Conservation (phyloP, 2,329 filamentous ascomycete species). For the Sodiomyces alkalinus region DNA sequence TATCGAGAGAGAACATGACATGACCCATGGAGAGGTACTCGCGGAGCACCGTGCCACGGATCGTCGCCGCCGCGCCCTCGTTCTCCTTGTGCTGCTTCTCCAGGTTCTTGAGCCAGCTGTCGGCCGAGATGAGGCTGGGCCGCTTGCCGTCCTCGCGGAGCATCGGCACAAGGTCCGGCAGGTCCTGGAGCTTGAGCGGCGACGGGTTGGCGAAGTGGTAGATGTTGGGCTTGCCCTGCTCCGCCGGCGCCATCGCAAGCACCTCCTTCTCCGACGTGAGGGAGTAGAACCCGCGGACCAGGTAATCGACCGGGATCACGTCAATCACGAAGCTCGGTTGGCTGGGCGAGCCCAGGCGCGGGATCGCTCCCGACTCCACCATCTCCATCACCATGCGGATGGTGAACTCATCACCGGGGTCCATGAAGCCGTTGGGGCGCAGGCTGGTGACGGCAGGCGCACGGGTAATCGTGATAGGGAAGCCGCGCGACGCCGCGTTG, state of each 20-base stretch:
- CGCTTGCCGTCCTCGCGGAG: conserved; percentile 6
- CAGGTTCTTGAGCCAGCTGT: conserved; percentile 7
- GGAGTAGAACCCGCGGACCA: conserved; percentile 8
- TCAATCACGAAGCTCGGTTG: conserved; percentile 11
- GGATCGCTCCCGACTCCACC: conserved; percentile 11
- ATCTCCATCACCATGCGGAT: conserved; percentile 11
- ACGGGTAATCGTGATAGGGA: conserved; percentile 10
- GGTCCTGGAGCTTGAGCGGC: conserved; percentile 10
- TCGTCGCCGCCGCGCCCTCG: conserved; percentile 7
- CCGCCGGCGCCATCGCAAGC: neutral
- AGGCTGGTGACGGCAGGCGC: conserved; percentile 4
- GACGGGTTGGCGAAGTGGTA: conserved; percentile 11
- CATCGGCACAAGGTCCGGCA: conserved; percentile 9
- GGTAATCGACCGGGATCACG: conserved; percentile 11
- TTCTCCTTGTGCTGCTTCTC: conserved; percentile 6
- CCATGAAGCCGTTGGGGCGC: conserved; percentile 3
- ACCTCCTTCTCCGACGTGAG: conserved; percentile 8
- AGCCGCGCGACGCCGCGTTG: conserved; percentile 11
- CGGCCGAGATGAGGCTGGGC: conserved; percentile 7
- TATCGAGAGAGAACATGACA: conserved; percentile 12
- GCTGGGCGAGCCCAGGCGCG: conserved; percentile 8
- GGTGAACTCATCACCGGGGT: conserved; percentile 11
- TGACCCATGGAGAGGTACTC: conserved; percentile 10
- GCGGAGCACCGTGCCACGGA: conserved; percentile 9
- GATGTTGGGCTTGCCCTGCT: conserved; percentile 7